Conservation (phyloP, 208 protist species). For the Acanthamoeba royreba region DNA sequence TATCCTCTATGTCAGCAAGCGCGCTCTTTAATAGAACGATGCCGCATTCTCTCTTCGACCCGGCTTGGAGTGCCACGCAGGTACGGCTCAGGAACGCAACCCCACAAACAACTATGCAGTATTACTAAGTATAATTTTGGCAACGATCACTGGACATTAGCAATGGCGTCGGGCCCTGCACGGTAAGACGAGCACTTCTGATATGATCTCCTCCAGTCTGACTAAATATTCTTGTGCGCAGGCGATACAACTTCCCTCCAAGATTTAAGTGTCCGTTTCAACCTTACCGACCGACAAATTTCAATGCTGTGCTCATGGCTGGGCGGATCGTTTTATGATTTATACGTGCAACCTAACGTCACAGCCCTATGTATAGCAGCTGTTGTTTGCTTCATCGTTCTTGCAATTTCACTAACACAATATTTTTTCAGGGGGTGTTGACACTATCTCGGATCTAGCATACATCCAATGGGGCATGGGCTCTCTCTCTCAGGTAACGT, state of each 20-base stretch:
- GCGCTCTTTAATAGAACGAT: neutral
- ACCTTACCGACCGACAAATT: neutral
- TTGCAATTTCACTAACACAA: neutral
- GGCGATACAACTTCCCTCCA: neutral
- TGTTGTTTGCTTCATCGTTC: neutral
- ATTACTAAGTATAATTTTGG: no score
- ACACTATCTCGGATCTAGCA: neutral
- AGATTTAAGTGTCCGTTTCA: neutral
- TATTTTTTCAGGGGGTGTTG: neutral
- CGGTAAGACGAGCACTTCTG: no score
- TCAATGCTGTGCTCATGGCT: neutral
- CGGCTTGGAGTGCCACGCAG: neutral
- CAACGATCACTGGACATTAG: no score
- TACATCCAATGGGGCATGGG: conserved; percentile 16
- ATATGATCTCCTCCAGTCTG: no score
- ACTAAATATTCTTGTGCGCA: no score
- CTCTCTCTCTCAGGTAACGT: neutral
- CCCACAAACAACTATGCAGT: no score
- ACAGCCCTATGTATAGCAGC: neutral
- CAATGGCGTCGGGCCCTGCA: neutral
- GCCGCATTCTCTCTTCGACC: neutral
- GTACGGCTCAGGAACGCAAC: no score
- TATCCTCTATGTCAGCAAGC: neutral
- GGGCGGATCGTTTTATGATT: neutral
- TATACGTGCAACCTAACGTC: neutral